phyloP scores from a whole-genome alignment of 2,329 filamentous ascomycete genomes.

The Cytospora mali region DNA sequence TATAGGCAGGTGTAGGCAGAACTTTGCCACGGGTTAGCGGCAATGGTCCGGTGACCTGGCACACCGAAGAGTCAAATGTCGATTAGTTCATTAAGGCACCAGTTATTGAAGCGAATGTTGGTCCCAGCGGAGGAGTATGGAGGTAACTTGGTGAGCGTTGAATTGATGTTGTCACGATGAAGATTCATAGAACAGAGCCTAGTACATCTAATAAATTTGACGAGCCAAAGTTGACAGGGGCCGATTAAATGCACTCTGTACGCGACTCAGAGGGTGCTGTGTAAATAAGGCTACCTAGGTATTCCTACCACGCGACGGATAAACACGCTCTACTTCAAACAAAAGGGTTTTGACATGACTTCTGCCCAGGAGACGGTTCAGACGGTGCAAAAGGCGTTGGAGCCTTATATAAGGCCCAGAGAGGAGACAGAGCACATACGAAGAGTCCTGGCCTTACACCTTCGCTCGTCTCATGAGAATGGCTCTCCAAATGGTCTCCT shows the following conservation, averaged over 20 bases:
- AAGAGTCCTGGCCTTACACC: slow-evolving; percentile 56
- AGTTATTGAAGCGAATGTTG: not conserved
- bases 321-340: not conserved
- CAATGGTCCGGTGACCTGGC: slow-evolving; percentile 21
- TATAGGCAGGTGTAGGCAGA: slow-evolving; percentile 10
- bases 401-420: slow-evolving; percentile 57
- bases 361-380: slow-evolving; percentile 41
- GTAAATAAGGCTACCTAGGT: not conserved
- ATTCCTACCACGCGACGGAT: not conserved
- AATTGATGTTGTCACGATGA: not conserved
- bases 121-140: not conserved
- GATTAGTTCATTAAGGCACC: slow-evolving; percentile 27
- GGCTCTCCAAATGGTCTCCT: slow-evolving; percentile 49
- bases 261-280: not conserved
- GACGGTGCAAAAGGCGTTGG: slow-evolving; percentile 48
- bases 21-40: slow-evolving; percentile 13
- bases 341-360: slow-evolving; percentile 29
- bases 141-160: not conserved
- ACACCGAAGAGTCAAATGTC: slow-evolving; percentile 16
- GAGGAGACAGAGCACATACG: slow-evolving; percentile 61
- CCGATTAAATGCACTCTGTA: slow-evolving; percentile 34
- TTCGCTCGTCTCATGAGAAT: slow-evolving; percentile 51
- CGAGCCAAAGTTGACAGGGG: slow-evolving; percentile 18
- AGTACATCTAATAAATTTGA: not conserved
- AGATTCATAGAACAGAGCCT: not conserved